Evolutionary conservation across 345 rosid species (phyloP), one percentile per base, ranked within the genome.

Genomic region (Theobroma cacao): DNA sequence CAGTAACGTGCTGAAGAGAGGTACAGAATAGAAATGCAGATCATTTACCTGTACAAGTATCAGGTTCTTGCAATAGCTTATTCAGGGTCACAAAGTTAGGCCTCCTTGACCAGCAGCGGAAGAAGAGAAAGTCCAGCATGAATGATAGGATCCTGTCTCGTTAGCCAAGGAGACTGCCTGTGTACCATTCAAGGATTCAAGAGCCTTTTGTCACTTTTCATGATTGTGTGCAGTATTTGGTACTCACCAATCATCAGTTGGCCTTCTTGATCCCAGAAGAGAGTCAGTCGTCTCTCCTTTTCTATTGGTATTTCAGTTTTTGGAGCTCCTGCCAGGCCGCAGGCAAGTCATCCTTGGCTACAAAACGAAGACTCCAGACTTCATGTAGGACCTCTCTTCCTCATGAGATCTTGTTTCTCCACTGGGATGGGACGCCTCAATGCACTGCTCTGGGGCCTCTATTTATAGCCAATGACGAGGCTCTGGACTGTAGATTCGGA

Each of bases 271-370:
- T 45, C 17, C 15, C 50, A 3, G 3, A 12, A 12, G 2, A 15
- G 50, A 14, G 17, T 17, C 17, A 14, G 17, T 17, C 17, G 17
- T 20, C 38, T 30, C 36, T 6, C 3, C 34, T 28, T 26, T 26
- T 59, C 33, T 28, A 1, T 26, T 7, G 33, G 33, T 8, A 18
- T 38, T 41, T 4, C 3, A 40, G 72, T 24, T 43, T 41, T 14
- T 2, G 13, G 13, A 24, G 24, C 65, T 41, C 68, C 20, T 15
- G 26, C 17, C 38, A 31, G 80, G 84, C 62, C 33, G 13, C 76
- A 84, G 90, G 90, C 87, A 82, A 83, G 86, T 84, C 88, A 87
- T 87, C 84, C 90, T 83, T 85, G 87, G 90, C 90, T 82, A 84
- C 86, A 15, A 80, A 77, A 87, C 87, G 24, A 43, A 20, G 75